Evolutionary conservation across 352 stramenopile species (phyloP).

Genomic region (Phytophthora brassicae): DNA sequence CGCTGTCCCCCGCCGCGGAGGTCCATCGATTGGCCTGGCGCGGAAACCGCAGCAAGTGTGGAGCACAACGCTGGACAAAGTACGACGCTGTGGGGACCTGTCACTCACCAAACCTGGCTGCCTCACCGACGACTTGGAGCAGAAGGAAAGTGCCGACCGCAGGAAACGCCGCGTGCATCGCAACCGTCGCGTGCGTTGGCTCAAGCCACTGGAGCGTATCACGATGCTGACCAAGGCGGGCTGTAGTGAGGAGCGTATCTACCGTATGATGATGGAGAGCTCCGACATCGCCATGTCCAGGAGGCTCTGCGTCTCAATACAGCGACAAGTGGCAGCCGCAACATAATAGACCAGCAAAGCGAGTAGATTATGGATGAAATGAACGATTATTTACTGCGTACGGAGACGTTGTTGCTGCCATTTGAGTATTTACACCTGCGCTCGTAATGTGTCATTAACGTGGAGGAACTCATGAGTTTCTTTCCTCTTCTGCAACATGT

Average conservation of each 20-base stretch:
- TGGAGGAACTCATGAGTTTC: too few species aligned
- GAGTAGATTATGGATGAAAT: conserved; percentile 23
- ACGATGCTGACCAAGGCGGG: conserved; percentile 61
- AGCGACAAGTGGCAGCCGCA: conserved; percentile 16
- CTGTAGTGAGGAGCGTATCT: conserved; percentile 60
- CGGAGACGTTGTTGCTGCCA: not conserved
- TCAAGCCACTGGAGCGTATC: conserved; percentile 61
- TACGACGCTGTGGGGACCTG: conserved; percentile 28
- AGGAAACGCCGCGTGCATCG: conserved; percentile 20
- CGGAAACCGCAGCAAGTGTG: conserved; percentile 42
- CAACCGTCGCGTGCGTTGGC: conserved; percentile 41
- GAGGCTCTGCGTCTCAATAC: conserved; percentile 33
- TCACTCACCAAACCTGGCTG: conserved; percentile 15
- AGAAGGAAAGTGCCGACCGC: conserved; percentile 10
- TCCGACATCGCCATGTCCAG: conserved; percentile 65
- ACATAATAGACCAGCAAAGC: conserved; percentile 7
- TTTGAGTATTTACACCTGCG: too few species aligned
- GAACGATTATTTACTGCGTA: conserved; percentile 28
- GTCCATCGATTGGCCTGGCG: conserved; percentile 52
- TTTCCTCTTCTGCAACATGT: too few species aligned
- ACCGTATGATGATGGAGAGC: conserved; percentile 66
- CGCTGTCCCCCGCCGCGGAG: conserved; percentile 47
- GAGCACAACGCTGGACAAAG: conserved; percentile 47
- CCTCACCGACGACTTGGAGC: conserved; percentile 1
- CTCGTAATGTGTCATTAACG: too few species aligned